Percentiles rank a stretch among this genome's conserved stretches.
These are phyloP conservation scores for Durio zibethinus DNA, from an alignment of 345 rosid species.

Conservation along the genomic window DNA sequence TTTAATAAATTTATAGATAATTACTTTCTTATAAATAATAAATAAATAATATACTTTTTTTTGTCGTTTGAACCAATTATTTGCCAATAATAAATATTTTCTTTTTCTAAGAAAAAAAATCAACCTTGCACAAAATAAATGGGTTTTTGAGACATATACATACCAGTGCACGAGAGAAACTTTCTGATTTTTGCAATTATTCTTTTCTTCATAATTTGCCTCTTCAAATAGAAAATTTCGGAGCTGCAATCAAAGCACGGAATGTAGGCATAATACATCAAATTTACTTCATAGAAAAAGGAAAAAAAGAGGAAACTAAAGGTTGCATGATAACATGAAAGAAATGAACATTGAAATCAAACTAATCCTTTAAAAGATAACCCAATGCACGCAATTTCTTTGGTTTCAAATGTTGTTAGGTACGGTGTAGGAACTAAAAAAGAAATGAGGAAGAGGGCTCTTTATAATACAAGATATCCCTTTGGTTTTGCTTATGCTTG, in stretches of 20 bases:
- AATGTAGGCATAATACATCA: neutral
- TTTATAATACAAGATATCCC: neutral
- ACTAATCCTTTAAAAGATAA: neutral
- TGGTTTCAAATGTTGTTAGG: neutral
- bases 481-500: neutral
- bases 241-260: neutral
- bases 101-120: neutral
- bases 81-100: no score
- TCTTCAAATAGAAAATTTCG: neutral
- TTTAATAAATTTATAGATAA: no score
- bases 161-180: conserved; percentile 26
- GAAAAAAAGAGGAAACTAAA: neutral
- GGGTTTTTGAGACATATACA: neutral
- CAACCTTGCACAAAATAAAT: neutral
- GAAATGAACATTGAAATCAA: neutral
- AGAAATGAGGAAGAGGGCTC: neutral
- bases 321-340: neutral
- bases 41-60: no score
- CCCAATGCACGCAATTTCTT: neutral
- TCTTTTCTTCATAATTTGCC: conserved; percentile 29
- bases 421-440: neutral
- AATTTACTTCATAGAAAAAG: neutral
- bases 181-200: conserved; percentile 19
- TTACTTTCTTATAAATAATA: no score
- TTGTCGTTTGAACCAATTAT: no score